Evolutionary conservation across 148 eudicot species (phyloP), one percentile per base, ranked within the genome.

Genomic region (Rhododendron molle): DNA sequence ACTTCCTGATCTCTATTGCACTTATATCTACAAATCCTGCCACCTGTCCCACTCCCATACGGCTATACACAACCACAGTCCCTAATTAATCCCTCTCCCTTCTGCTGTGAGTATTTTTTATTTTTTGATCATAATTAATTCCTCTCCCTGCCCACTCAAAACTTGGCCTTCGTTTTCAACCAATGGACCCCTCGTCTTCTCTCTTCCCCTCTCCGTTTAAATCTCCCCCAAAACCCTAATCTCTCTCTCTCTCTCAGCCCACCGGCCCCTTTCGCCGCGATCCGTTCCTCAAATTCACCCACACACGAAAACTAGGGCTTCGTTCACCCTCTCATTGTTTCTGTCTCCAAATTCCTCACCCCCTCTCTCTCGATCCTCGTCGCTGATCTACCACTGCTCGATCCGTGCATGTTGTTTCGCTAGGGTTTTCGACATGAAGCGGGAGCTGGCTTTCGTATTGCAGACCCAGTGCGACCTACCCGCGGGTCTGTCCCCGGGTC

Each of bases 391-490:
- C 38, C 5, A 40, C 44, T 40, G 23, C 16, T 81, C 46, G 69
- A 52, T 56, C 21, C 20, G 83, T 54, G 69, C 46, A 81, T 81
- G 83, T 34, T 38, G 21, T 16, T 34, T 8, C 69, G 15, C 32
- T 20, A 47, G 83, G 81, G 21, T 40, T 56, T 78, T 16, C 82
- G 62, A 20, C 49, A 90, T 90, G 91, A 90, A 90, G 88, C 88
- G 91, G 44, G 91, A 90, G 71, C 81, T 90, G 46, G 87, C 91
- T 21, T 90, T 86, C 65, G 91, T 88, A 60, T 71, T 88, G 87
- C 85, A 81, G 85, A 74, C 87, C 50, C 88, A 76, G 84, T 90
- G 85, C 47, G 82, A 84, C 80, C 74, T 90, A 50, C 32, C 71
- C 67, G 32, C 58, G n/a, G 83, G 83, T 6, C 82, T 82, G 30